These are phyloP conservation scores for Aspergillus cristatus DNA, from an alignment of 495 filamentous ascomycete genomes.

Conservation along the genomic window DNA sequence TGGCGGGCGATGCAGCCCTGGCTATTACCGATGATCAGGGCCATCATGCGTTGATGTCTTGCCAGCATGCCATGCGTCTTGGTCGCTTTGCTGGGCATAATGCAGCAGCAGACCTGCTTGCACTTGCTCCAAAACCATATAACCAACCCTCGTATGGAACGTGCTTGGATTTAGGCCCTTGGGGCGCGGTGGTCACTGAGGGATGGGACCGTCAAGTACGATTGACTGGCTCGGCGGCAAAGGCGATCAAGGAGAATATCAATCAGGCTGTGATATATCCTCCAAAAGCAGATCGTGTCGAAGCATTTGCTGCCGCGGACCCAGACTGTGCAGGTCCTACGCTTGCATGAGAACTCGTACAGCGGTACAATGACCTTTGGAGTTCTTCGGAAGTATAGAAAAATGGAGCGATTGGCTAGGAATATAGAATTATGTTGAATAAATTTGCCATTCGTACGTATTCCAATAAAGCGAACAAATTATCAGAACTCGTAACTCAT, in stretches of 20 bases:
- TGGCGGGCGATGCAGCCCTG: conserved; percentile 12
- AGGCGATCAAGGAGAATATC: conserved; percentile 8
- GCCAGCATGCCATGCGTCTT: conserved; percentile 23
- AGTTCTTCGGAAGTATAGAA: too few relatives aligned
- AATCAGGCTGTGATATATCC: conserved; percentile 11
- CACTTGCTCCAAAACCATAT: background rate
- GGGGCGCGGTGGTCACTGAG: conserved; percentile 5
- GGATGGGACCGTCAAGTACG: conserved; percentile 5
- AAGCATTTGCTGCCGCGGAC: too few relatives aligned
- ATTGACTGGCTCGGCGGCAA: conserved; percentile 6
- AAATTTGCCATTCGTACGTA: too few relatives aligned
- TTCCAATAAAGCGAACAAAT: too few relatives aligned
- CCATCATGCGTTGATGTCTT: conserved; percentile 18
- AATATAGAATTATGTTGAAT: too few relatives aligned
- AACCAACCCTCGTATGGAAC: conserved; percentile 5
- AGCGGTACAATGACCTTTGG: too few relatives aligned
- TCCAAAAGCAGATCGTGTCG: background rate
- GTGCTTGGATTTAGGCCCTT: conserved; percentile 7
- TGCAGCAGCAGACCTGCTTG: conserved; percentile 16
- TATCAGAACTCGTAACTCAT: too few relatives aligned
- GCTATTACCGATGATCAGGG: conserved; percentile 8
- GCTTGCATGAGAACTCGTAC: too few relatives aligned
- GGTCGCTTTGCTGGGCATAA: conserved; percentile 24
- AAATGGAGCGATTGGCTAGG: too few relatives aligned
- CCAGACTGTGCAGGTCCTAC: too few relatives aligned